Percentiles rank a stretch among this genome's conserved stretches.
Evolutionary conservation across 441 rosid species (phyloP).

Genomic region (Populus hybrid): DNA sequence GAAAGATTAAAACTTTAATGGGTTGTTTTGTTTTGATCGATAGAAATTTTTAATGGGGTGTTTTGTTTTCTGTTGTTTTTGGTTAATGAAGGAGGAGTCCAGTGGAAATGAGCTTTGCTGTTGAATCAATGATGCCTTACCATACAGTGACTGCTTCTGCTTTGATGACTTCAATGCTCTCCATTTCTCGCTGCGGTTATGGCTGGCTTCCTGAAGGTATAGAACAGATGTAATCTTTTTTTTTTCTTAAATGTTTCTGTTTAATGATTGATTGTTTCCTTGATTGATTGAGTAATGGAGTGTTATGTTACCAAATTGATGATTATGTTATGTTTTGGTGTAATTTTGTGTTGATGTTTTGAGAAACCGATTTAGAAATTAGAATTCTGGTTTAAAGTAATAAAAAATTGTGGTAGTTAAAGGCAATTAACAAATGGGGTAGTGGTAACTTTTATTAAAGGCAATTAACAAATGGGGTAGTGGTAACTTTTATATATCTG

Average conservation of each 20-base stretch:
- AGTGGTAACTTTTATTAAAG: background rate
- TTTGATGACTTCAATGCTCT: constrained; percentile 84
- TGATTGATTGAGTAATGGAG: background rate
- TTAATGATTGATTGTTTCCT: background rate
- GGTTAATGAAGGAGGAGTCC: constrained; percentile 46
- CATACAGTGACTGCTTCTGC: constrained; percentile 91
- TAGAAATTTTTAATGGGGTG: background rate
- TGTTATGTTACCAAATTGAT: background rate
- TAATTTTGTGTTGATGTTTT: background rate
- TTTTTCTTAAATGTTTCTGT: background rate
- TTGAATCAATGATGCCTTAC: constrained; percentile 82
- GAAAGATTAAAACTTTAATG: background rate
- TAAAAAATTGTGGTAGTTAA: background rate
- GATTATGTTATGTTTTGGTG: background rate
- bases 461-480: background rate
- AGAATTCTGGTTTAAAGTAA: background rate
- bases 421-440: background rate
- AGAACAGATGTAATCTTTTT: background rate
- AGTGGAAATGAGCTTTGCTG: constrained; percentile 60
- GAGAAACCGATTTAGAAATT: background rate
- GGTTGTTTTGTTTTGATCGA: background rate
- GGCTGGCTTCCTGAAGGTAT: constrained; percentile 83
- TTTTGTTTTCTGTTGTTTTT: constrained; percentile 4
- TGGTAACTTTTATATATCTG: background rate
- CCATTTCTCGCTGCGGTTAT: constrained; percentile 50